Percentiles rank a stretch among this genome's conserved stretches.
These are phyloP conservation scores for Collybia nuda DNA, from an alignment of 768 basidiomycete genomes.

Conservation along the genomic window DNA sequence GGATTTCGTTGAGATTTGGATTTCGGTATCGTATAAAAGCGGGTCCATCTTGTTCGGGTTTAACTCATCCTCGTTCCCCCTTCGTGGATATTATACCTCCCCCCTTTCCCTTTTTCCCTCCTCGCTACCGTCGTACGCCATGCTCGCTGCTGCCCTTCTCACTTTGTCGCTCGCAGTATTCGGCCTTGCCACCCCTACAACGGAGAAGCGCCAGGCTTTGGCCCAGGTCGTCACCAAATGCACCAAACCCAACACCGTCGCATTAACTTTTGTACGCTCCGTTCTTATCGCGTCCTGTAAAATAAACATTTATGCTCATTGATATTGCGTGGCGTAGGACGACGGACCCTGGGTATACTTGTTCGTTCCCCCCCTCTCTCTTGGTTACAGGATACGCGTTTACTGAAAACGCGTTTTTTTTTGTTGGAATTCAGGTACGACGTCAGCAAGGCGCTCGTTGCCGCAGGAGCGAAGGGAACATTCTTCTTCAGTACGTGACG, in stretches of 20 bases:
- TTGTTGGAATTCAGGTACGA: constrained; percentile 29
- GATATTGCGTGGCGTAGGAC: constrained; percentile 7
- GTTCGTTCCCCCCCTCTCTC: constrained; percentile 5
- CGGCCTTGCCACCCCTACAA: constrained; percentile 10
- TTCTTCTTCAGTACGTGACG: constrained; percentile 43
- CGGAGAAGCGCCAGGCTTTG: constrained; percentile 8
- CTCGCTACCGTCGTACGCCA: not conserved
- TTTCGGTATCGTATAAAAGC: constrained; percentile 13
- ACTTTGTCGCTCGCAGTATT: constrained; percentile 7
- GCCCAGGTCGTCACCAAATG: constrained; percentile 22
- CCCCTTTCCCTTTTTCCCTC: not conserved
- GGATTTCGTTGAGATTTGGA: not conserved
- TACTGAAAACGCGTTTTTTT: not conserved
- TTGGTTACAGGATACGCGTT: not conserved
- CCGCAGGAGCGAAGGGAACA: constrained; percentile 35
- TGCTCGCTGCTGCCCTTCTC: constrained; percentile 12
- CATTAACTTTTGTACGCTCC: constrained; percentile 22
- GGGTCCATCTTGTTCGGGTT: not conserved
- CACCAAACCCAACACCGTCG: constrained; percentile 20
- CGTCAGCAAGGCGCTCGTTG: constrained; percentile 31
- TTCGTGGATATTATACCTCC: constrained; percentile 1
- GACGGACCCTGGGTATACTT: constrained; percentile 21
- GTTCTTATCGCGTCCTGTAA: not conserved
- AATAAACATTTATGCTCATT: not conserved
- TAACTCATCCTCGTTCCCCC: constrained; percentile 6